Conservation (phyloP, 257 asterid genomes). For the Solanum rostratum region DNA sequence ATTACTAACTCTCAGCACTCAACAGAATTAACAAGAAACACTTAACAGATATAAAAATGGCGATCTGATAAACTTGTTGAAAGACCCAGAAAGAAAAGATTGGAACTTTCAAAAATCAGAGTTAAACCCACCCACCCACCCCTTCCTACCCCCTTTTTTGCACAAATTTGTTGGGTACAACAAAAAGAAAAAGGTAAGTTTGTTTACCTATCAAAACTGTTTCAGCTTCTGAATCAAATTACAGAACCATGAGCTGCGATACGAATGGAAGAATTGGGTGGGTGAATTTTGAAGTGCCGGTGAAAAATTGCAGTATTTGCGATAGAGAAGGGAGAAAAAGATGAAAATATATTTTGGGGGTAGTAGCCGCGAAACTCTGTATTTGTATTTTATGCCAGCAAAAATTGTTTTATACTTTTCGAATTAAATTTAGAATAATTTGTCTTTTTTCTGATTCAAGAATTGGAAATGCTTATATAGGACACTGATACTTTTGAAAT, state of each 20-base stretch:
- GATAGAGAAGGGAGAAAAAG: not conserved
- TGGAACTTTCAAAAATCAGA: not conserved
- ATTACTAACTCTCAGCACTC: not conserved
- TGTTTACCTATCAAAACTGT: not conserved
- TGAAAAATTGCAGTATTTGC: slow-evolving; percentile 5
- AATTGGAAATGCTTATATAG: not conserved
- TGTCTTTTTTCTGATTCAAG: not conserved
- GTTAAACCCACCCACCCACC: not conserved
- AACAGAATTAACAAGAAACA: not conserved
- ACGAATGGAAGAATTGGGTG: not conserved
- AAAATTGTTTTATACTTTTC: not conserved
- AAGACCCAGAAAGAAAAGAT: not conserved
- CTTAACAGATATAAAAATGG: not conserved
- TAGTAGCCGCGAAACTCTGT: slow-evolving; percentile 30
- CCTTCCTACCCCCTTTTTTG: not conserved
- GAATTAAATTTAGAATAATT: not conserved
- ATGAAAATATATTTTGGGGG: slow-evolving; percentile 5
- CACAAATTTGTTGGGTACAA: not conserved
- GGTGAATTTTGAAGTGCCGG: not conserved
- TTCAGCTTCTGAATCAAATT: not conserved
- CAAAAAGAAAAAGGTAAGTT: not conserved
- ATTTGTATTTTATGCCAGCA: not conserved
- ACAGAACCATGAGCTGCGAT: not conserved
- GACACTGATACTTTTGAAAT: not conserved
- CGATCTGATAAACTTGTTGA: not conserved